Conservation (phyloP, 768 basidiomycete species). For the Russula griseocarnosa region DNA sequence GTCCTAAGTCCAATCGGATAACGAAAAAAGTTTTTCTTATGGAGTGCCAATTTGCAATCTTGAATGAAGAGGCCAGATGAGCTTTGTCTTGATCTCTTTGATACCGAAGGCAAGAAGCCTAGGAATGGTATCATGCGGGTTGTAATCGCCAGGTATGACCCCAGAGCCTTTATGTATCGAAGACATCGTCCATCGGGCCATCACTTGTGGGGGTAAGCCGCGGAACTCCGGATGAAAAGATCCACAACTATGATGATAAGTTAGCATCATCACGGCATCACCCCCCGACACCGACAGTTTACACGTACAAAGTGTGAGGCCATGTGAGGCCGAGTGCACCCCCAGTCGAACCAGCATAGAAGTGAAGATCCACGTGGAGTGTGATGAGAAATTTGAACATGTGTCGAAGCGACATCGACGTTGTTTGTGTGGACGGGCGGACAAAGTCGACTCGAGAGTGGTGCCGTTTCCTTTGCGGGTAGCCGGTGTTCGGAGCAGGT, state of each 20-base stretch:
- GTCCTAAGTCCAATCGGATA: not conserved
- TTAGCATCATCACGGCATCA: constrained; percentile 5
- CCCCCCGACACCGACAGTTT: not conserved
- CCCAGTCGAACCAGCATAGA: not conserved
- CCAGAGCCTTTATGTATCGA: not conserved
- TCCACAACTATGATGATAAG: not conserved
- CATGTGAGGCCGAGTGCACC: not conserved
- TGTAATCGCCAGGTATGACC: not conserved
- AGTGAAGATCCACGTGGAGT: not conserved
- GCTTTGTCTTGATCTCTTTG: not conserved
- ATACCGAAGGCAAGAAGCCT: not conserved
- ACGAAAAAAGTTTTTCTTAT: not conserved
- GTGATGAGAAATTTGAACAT: not conserved
- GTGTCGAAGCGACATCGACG: not conserved
- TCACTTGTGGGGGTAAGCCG: too few species aligned
- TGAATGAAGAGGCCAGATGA: not conserved
- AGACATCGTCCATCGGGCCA: not conserved
- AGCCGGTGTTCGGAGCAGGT: not conserved
- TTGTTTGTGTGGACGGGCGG: not conserved
- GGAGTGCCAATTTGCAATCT: not conserved
- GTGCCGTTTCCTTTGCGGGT: not conserved
- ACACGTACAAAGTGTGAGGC: not conserved
- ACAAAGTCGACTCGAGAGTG: too few species aligned
- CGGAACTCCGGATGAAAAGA: not conserved
- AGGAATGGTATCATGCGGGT: not conserved